Base-by-base conservation (phyloP, 495 filamentous ascomycete species). In the Xylaria nigripes region DNA sequence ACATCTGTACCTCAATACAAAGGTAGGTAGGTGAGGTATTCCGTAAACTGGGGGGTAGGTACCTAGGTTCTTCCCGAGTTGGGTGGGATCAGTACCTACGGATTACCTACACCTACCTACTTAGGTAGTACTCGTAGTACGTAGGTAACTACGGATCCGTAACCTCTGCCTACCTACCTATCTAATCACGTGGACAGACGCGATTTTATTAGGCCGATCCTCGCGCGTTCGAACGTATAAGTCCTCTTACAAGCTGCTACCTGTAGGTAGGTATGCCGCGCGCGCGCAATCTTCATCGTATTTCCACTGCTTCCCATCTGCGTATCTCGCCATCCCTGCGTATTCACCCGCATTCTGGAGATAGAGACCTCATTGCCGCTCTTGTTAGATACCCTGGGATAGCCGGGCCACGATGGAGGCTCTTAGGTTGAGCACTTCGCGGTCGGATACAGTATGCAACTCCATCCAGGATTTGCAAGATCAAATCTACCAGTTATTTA, bases 381-480 rank as follows among this genome's bases (percentile, higher is more conserved):
- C 13, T 27, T 42, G 44, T 36, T 44, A 23, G 32, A 49, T 27
- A 1, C 19, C 12, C 29, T 34, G 15, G 6, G 12, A 15, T 7
- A 21, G 6, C n/a, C 38, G 8, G 30, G 47, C 51, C 38, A 54
- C 47, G 54, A 67, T 67, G 73, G 72, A 76, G 42, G 68, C 62
- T 16, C 54, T 75, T 16, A 61, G 72, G 21, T 56, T 58, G 16
- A 23, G 41, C 41, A 56, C 57, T 43, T 47, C 62, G 50, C 63
- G 61, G 24, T 60, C 68, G 6, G 69, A 63, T 48, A 42, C 54
- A 19, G 54, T 65, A 18, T 74, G 72, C 61, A 55, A 36, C 23
- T 76, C 72, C 10, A 47, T 75, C 27, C 61, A 59, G 24, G 71
- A 76, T 12, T 59, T 78, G 16, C 68, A 71, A 50, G 59, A 50